A percentile compares a stretch with the other conserved stretches of the same genome.
phyloP scores from a whole-genome alignment of 345 rosid genomes.

The Physaria fendleri region DNA sequence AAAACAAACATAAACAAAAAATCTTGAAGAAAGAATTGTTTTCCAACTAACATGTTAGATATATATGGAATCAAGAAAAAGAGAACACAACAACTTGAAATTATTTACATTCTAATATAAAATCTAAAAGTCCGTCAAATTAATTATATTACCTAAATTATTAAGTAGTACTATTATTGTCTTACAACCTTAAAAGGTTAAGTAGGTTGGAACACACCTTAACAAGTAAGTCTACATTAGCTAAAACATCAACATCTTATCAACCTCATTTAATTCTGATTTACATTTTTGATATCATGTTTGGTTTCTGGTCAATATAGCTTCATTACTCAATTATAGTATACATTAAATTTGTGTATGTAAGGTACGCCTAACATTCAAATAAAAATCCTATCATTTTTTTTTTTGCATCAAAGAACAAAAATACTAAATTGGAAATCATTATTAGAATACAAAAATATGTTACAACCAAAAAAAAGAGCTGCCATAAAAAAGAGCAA shows the following conservation, averaged over 20 bases:
- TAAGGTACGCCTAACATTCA: neutral
- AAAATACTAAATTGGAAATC: neutral
- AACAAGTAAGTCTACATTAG: constrained; percentile 4
- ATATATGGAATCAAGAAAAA: constrained; percentile 6
- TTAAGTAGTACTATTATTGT: neutral
- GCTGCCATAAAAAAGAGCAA: constrained; percentile 5
- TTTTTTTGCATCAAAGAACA: neutral
- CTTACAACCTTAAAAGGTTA: constrained; percentile 11
- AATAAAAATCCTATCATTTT: neutral
- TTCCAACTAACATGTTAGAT: constrained; percentile 22
- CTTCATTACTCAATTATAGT: neutral
- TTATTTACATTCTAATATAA: neutral
- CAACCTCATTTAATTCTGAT: neutral
- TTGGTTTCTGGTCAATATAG: neutral
- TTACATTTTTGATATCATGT: neutral
- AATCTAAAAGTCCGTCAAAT: too few species aligned
- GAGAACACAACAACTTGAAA: constrained; percentile 22
- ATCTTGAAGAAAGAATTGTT: constrained; percentile 6
- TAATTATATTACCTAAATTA: neutral
- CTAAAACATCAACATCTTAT: constrained; percentile 17
- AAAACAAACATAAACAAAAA: neutral
- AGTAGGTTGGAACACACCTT: constrained; percentile 7
- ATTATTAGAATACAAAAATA: neutral
- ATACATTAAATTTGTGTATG: neutral
- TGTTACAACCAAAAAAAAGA: too few species aligned